A percentile compares a stretch with the other conserved stretches of the same genome.
Evolutionary conservation across 495 filamentous ascomycete species (phyloP).

Genomic region (Friedmanniomyces simplex): DNA sequence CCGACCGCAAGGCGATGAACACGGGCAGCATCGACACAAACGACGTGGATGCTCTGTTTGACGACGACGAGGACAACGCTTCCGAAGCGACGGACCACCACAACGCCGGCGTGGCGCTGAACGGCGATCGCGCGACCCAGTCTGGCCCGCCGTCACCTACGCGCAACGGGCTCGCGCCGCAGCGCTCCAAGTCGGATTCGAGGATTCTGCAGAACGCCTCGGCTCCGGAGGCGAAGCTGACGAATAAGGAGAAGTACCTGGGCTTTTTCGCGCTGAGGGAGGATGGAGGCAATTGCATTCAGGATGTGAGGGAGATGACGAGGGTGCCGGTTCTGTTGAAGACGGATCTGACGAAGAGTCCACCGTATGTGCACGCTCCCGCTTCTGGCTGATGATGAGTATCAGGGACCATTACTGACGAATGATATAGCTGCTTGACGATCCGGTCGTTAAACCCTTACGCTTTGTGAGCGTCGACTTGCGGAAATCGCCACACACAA

Average conservation of each 20-base stretch:
- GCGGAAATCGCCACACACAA: neutral
- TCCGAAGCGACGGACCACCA: slow-evolving; percentile 71
- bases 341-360: slow-evolving; percentile 96
- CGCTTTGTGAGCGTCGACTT: slow-evolving; percentile 54
- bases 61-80: slow-evolving; percentile 79
- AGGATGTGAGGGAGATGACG: slow-evolving; percentile 96
- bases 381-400: neutral
- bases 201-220: slow-evolving; percentile 68
- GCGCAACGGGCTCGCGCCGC: slow-evolving; percentile 66
- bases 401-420: neutral
- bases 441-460: slow-evolving; percentile 97
- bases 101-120: slow-evolving; percentile 76
- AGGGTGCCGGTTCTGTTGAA: slow-evolving; percentile 92
- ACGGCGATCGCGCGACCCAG: slow-evolving; percentile 69
- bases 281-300: slow-evolving; percentile 89
- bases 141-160: slow-evolving; percentile 91
- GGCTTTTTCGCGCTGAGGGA: slow-evolving; percentile 82
- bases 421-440: slow-evolving; percentile 67
- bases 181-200: slow-evolving; percentile 84
- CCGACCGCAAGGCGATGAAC: slow-evolving; percentile 80
- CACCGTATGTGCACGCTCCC: slow-evolving; percentile 62
- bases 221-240: slow-evolving; percentile 64
- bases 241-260: slow-evolving; percentile 92
- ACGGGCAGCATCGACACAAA: slow-evolving; percentile 83
- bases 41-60: slow-evolving; percentile 86